Percentiles rank a stretch among this genome's conserved stretches.
Evolutionary conservation across 345 rosid genomes (phyloP).

Genomic region (thale cress (Arabidopsis thaliana)): DNA sequence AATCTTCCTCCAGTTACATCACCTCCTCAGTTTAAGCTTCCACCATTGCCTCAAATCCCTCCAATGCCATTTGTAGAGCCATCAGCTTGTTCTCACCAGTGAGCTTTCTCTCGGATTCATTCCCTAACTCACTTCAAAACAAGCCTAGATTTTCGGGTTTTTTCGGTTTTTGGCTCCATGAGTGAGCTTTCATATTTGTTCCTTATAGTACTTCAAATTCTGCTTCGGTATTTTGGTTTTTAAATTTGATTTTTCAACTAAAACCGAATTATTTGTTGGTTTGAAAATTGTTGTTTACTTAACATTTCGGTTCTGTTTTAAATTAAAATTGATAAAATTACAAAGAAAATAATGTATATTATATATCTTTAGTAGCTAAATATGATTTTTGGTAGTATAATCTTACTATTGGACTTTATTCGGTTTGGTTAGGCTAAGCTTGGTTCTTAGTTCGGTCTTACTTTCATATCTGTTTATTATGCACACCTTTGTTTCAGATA

Average conservation of each 20-base stretch:
- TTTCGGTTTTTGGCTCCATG: background rate
- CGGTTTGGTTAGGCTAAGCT: too few relatives aligned
- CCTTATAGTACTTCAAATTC: background rate
- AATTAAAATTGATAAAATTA: too few relatives aligned
- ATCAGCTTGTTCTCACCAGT: conserved; percentile 84
- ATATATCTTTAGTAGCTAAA: too few relatives aligned
- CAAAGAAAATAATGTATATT: too few relatives aligned
- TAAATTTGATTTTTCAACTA: too few relatives aligned
- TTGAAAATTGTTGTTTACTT: too few relatives aligned
- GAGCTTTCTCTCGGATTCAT: conserved; percentile 45
- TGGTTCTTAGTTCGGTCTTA: too few relatives aligned
- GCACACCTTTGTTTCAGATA: conserved; percentile 6
- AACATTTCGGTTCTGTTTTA: background rate
- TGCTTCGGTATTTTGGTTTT: too few relatives aligned
- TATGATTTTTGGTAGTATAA: too few relatives aligned
- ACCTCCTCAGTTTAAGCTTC: conserved; percentile 60
- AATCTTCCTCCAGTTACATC: conserved; percentile 29
- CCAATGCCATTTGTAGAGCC: conserved; percentile 65
- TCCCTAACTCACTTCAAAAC: background rate
- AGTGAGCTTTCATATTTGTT: background rate
- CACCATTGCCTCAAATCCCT: conserved; percentile 62
- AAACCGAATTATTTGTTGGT: too few relatives aligned
- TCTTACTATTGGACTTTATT: too few relatives aligned
- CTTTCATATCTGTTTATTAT: too few relatives aligned
- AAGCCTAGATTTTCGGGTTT: background rate